Base-by-base conservation (phyloP, 306 rosid genomes). In the Phaseolus lunatus region DNA sequence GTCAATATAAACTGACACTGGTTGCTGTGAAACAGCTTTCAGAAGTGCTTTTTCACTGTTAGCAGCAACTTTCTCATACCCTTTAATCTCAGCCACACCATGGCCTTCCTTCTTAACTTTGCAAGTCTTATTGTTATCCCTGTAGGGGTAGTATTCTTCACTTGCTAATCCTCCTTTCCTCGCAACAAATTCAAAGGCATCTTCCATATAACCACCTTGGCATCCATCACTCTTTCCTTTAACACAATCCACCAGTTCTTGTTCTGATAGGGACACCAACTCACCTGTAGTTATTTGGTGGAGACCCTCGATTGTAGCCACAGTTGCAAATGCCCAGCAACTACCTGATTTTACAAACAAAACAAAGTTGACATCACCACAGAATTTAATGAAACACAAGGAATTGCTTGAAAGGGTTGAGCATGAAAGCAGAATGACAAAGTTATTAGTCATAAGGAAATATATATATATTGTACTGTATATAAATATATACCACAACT, bases 1-100 rank as follows among this genome's bases (percentile, higher is more conserved):
- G 29, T 78, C 70, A 44, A 78, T 78, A 5, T 59, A 3, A 5
- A 78, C 69, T 7, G 70, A 78, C n/a, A 78, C 69, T 0, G 76
- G 70, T 23, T 78, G 76, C 9, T 67, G 44, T 13, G 76, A 41
- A 6, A 78, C 76, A 0, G 61, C 69, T 41, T 41, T 26, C n/a
- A 10, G 37, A 0, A 67, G 11, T 39, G 81, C 47, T 9, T 53
- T 11, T 68, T 3, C 44, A 68, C 68, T 19, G 31, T 43, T 22
- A 9, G 13, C 44, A 39, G 13, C 3, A 39, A 39, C 44, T 9
- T 39, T 39, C 44, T 56, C 49, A 29, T 78, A 67, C 1, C 81
- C 81, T 16, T 56, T 78, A 3, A 78, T 78, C 1, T 43, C 35
- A 43, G 47, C 75, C 2, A 3, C 69, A 18, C 13, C 18, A 7